Evolutionary conservation across 2,329 filamentous ascomycete species (phyloP).

Genomic region (Diplodia corticola): DNA sequence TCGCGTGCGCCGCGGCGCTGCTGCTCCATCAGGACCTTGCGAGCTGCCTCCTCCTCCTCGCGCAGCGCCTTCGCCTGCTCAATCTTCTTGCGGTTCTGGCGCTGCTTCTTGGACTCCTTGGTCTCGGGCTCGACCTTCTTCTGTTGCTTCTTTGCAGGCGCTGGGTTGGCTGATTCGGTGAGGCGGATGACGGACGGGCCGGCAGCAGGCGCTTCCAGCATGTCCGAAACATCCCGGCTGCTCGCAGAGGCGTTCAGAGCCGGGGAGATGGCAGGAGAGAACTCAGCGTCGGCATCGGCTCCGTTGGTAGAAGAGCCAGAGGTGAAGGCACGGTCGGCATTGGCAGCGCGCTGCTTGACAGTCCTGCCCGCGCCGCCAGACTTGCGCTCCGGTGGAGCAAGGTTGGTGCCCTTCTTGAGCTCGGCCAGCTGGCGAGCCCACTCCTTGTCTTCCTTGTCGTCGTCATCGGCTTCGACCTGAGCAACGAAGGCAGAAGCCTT

Average conservation of each 20-base stretch:
- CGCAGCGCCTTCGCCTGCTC: slow-evolving; percentile 75
- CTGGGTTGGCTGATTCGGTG: slow-evolving; percentile 63
- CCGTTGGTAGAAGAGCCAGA: slow-evolving; percentile 65
- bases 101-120: slow-evolving; percentile 89
- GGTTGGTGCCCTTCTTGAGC: slow-evolving; percentile 22
- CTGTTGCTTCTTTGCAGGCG: slow-evolving; percentile 55
- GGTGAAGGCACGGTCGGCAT: slow-evolving; percentile 27
- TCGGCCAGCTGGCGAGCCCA: slow-evolving; percentile 23
- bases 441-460: slow-evolving; percentile 37
- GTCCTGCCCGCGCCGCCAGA: slow-evolving; percentile 21
- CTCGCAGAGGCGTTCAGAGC: slow-evolving; percentile 52
- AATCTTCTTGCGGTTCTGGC: slow-evolving; percentile 86
- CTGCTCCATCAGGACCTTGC: slow-evolving; percentile 74
- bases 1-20: slow-evolving; percentile 80
- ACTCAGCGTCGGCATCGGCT: slow-evolving; percentile 78
- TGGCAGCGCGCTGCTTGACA: slow-evolving; percentile 24
- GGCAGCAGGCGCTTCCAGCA: slow-evolving; percentile 73
- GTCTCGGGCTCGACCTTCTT: slow-evolving; percentile 54
- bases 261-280: slow-evolving; percentile 70
- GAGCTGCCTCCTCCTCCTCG: slow-evolving; percentile 75
- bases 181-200: slow-evolving; percentile 77
- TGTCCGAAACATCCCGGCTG: slow-evolving; percentile 77
- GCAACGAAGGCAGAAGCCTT: slow-evolving; percentile 39
- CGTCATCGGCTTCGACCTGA: slow-evolving; percentile 32
- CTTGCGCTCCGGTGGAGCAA: slow-evolving; percentile 20